Conservation (phyloP, 164 flowering plant species). For the Warburgia ugandensis region DNA sequence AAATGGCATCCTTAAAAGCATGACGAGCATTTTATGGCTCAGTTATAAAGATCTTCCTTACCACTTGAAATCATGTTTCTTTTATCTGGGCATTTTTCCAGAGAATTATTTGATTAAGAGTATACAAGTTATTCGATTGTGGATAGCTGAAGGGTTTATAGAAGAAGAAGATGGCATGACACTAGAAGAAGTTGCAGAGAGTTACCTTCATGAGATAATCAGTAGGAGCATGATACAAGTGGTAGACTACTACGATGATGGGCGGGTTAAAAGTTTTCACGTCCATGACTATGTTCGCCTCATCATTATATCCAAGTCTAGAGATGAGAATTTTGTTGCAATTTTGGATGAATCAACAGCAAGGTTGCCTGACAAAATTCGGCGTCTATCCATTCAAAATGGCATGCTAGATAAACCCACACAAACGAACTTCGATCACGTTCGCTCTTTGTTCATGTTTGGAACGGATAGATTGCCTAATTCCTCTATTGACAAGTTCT, state of each 20-base stretch:
- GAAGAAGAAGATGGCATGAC: conserved; percentile 7
- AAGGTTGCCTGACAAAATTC: background rate
- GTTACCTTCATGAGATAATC: conserved; percentile 13
- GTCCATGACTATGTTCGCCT: conserved; percentile 22
- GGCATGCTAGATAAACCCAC: no score
- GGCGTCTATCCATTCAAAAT: conserved; percentile 19
- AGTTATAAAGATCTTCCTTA: background rate
- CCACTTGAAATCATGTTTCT: background rate
- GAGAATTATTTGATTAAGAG: conserved; percentile 10
- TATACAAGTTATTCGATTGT: conserved; percentile 7
- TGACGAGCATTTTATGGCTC: background rate
- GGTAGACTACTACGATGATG: background rate
- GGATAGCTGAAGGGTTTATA: conserved; percentile 28
- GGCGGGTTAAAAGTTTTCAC: conserved; percentile 7
- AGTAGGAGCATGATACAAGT: conserved; percentile 16
- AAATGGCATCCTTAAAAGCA: no score
- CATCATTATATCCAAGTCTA: conserved; percentile 12
- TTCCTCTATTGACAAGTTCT: background rate
- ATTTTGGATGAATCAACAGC: background rate
- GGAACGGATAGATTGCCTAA: background rate
- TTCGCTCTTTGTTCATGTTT: conserved; percentile 16
- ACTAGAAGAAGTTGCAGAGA: conserved; percentile 18
- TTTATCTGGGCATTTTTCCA: conserved; percentile 12
- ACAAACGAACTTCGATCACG: background rate
- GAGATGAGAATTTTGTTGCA: conserved; percentile 12